phyloP scores from a whole-genome alignment of 2,329 filamentous ascomycete species.

The Aspergillus piperis region DNA sequence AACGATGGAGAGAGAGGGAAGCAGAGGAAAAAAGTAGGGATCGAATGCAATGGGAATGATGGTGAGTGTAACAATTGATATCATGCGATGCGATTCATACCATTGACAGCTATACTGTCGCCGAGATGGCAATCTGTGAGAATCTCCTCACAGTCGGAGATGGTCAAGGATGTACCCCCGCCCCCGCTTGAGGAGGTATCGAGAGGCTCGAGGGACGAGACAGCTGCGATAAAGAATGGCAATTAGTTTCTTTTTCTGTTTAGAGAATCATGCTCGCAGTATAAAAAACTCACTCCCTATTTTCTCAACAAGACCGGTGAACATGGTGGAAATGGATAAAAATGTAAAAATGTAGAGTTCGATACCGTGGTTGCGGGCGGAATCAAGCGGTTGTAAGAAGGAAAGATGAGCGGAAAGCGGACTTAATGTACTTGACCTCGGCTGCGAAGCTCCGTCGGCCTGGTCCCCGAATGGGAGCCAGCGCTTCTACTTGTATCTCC shows the following conservation, averaged over 20 bases:
- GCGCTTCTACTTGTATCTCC: not conserved
- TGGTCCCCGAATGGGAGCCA: not conserved
- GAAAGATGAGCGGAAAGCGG: slow-evolving; percentile 1
- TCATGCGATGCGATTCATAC: slow-evolving; percentile 41
- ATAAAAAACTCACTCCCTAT: slow-evolving; percentile 73
- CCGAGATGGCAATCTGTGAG: slow-evolving; percentile 81
- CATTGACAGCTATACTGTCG: slow-evolving; percentile 94
- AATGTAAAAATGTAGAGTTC: not conserved
- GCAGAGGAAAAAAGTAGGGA: not conserved
- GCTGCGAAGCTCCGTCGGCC: not conserved
- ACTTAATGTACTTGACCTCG: slow-evolving; percentile 1
- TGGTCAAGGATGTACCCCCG: slow-evolving; percentile 87
- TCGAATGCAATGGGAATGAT: too few species aligned
- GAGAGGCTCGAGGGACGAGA: slow-evolving; percentile 76
- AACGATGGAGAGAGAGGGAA: not conserved
- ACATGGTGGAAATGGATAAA: slow-evolving; percentile 61
- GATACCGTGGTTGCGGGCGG: slow-evolving; percentile 11
- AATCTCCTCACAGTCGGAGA: slow-evolving; percentile 73
- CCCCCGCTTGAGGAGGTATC: slow-evolving; percentile 70
- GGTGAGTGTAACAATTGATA: too few species aligned
- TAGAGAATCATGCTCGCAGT: slow-evolving; percentile 5
- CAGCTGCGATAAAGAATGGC: slow-evolving; percentile 57
- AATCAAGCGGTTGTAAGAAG: slow-evolving; percentile 8
- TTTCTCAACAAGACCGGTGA: slow-evolving; percentile 90
- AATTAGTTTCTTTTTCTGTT: not conserved